Evolutionary conservation across 495 filamentous ascomycete genomes (phyloP).

Genomic region (Penicillium cosmopolitanum): DNA sequence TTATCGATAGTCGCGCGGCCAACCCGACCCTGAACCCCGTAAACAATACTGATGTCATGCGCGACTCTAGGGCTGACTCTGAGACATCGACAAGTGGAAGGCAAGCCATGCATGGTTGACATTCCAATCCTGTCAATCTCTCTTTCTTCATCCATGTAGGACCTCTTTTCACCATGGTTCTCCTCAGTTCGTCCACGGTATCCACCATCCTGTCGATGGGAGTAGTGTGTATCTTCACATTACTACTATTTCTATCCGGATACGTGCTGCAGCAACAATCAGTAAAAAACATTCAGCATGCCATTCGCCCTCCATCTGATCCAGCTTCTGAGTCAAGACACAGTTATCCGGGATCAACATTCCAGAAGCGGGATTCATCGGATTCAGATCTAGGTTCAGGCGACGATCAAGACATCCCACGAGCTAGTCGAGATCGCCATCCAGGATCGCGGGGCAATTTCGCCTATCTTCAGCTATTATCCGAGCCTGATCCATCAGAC

Average conservation of each 20-base stretch:
- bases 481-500: conserved; percentile 47
- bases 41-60: conserved; percentile 37
- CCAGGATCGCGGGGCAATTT: conserved; percentile 34
- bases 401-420: conserved; percentile 18
- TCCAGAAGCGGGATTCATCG: conserved; percentile 31
- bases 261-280: conserved; percentile 74
- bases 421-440: conserved; percentile 12
- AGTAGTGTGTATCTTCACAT: conserved; percentile 62
- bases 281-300: conserved; percentile 62
- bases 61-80: conserved; percentile 13
- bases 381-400: conserved; percentile 15
- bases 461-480: conserved; percentile 50
- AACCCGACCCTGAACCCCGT: conserved; percentile 28
- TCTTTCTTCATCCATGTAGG: conserved; percentile 19
- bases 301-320: conserved; percentile 50
- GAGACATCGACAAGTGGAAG: conserved; percentile 13
- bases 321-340: conserved; percentile 18
- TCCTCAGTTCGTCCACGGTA: conserved; percentile 49
- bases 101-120: conserved; percentile 18
- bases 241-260: conserved; percentile 69
- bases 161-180: conserved; percentile 41
- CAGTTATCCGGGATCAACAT: conserved; percentile 27
- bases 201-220: conserved; percentile 48
- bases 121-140: conserved; percentile 23
- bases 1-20: conserved; percentile 53